Evolutionary conservation across 768 basidiomycete species (phyloP), one percentile per base, ranked within the genome.

Genomic region (Mycena floridula): DNA sequence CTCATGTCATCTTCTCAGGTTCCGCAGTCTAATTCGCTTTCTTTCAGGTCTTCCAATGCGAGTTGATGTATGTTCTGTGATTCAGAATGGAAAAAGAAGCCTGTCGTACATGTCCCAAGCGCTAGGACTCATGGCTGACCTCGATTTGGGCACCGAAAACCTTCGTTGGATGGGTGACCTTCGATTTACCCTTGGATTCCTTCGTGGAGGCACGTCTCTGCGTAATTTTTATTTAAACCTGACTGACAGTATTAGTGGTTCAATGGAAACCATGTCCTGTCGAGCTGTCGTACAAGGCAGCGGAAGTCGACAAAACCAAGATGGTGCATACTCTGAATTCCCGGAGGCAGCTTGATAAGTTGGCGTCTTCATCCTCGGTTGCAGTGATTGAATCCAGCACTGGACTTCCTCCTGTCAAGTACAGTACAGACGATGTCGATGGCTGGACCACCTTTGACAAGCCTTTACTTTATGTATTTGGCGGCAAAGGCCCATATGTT

Each of bases 61-160:
- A 47, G 69, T 84, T 21, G 90, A 94, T 58, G 50, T 91, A 18
- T 86, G 84, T 55, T 85, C 89, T 0, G 57, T 94, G n/a, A 77
- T 71, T 0, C 89, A 92, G 55, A 69, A 70, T 8, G 74, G 70
- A 40, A 81, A 74, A 50, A 70, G 75, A 6, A 70, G 68, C 2
- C 70, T 87, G 55, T 89, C 87, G 12, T 93, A 89, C 68, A 82
- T 93, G 79, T 81, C 85, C 0, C 89, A 91, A 64, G 74, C 82
- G 3, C 57, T 89, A 18, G 91, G 91, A 3, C 69, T 94, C 25
- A 85, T 91, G 79, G 89, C 91, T 3, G 89, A 93, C 50, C 47
- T 90, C 30, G 90, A 92, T 62, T 63, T 88, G 37, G 85, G 85
- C 44, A 94, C 91, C 2, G 90, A 93, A 48, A 67, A 88, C 53